Evolutionary conservation across 768 basidiomycete genomes (phyloP).

Genomic region (Rhodotorula babjevae): DNA sequence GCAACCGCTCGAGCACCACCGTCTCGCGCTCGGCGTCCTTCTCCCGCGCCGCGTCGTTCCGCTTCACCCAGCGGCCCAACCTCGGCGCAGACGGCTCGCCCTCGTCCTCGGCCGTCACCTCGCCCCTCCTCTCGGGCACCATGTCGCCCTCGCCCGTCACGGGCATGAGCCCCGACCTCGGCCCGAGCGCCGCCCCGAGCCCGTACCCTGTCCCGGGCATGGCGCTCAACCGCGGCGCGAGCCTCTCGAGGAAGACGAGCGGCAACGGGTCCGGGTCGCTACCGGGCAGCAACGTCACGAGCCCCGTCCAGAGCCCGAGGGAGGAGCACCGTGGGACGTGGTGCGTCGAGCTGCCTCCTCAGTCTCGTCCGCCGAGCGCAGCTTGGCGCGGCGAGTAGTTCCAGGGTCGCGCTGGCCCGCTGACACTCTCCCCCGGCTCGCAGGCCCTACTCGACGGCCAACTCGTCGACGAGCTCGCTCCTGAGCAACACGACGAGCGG

Average conservation of each 20-base stretch:
- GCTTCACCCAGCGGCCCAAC: slow-evolving; percentile 25
- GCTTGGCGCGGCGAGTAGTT: not conserved
- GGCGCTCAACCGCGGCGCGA: not conserved
- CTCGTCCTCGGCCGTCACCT: not conserved
- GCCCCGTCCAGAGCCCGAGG: slow-evolving; percentile 10
- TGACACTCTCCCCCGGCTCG: not conserved
- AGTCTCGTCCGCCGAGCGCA: not conserved
- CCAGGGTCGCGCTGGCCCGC: no score
- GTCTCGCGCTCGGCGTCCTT: slow-evolving; percentile 22
- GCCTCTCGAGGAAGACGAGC: not conserved
- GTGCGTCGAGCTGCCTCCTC: not conserved
- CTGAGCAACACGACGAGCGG: slow-evolving; percentile 14
- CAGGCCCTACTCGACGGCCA: slow-evolving; percentile 39
- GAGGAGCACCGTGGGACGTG: slow-evolving; percentile 32
- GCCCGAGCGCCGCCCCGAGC: not conserved
- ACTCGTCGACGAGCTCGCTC: slow-evolving; percentile 24
- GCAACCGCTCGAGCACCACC: not conserved
- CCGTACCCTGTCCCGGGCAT: not conserved
- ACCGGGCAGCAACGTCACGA: not conserved
- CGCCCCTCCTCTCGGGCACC: not conserved
- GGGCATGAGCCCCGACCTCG: slow-evolving; percentile 1
- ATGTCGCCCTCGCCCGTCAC: not conserved
- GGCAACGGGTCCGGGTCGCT: no score
- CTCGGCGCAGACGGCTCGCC: not conserved
- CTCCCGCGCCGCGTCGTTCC: slow-evolving; percentile 32